phyloP scores from a whole-genome alignment of 202 grass and related monocot genomes.

The Panicum hallii region DNA sequence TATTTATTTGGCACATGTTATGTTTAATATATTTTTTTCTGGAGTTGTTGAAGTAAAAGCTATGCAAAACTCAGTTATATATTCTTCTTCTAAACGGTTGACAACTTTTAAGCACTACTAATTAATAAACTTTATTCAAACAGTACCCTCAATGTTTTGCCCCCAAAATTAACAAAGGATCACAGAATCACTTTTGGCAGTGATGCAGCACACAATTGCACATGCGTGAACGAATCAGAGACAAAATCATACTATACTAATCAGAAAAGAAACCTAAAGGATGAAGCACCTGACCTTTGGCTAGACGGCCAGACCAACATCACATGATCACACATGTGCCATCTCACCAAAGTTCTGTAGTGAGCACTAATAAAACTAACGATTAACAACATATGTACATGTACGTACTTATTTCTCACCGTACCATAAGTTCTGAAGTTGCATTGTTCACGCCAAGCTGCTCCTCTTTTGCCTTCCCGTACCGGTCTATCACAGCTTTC shows the following conservation, averaged over 20 bases:
- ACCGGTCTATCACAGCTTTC: constrained; percentile 79
- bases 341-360: not conserved
- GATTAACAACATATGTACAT: not conserved
- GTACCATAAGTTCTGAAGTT: constrained; percentile 79
- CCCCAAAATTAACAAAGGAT: too few species aligned
- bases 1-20: too few species aligned
- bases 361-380: not conserved
- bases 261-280: not conserved
- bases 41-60: too few species aligned
- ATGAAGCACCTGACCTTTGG: not conserved
- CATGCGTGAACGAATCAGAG: not conserved
- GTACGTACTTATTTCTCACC: not conserved
- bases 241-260: not conserved
- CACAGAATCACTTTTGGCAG: not conserved
- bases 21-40: too few species aligned
- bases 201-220: not conserved
- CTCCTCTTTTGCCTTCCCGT: constrained; percentile 73
- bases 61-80: too few species aligned
- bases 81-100: too few species aligned
- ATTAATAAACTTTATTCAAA: too few species aligned
- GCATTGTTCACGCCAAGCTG: constrained; percentile 43
- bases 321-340: not conserved
- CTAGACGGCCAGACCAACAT: constrained; percentile 4
- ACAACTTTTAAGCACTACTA: too few species aligned
- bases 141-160: too few species aligned